These are phyloP conservation scores for Sphaerulina vaccinii DNA, from an alignment of 2,329 filamentous ascomycete genomes.

Conservation along the genomic window DNA sequence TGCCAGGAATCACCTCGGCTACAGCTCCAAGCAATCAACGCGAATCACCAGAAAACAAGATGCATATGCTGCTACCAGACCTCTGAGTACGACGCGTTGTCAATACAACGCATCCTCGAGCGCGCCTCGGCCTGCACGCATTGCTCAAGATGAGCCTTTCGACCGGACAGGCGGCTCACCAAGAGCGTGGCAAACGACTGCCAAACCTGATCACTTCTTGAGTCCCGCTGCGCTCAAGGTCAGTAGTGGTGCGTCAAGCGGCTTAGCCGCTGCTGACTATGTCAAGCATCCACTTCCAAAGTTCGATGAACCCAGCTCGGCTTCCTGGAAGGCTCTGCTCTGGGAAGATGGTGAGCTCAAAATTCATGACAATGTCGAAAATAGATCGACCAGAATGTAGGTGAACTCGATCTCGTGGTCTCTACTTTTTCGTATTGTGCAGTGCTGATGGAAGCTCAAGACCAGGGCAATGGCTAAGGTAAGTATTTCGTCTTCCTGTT, in stretches of 20 bases:
- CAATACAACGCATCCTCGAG: background rate
- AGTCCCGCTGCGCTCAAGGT: constrained; percentile 15
- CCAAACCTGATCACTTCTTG: constrained; percentile 21
- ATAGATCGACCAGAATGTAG: constrained; percentile 20
- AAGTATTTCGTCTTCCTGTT: background rate
- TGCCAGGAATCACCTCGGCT: background rate
- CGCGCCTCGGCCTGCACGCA: background rate
- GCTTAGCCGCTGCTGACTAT: background rate
- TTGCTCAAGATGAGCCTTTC: constrained; percentile 21
- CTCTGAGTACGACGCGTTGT: background rate
- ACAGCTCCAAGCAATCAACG: background rate
- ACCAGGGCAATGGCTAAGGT: constrained; percentile 26
- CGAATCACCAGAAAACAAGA: background rate
- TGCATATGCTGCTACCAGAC: background rate
- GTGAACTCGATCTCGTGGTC: background rate
- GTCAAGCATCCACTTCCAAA: constrained; percentile 23
- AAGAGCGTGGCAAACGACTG: constrained; percentile 16
- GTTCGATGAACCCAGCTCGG: constrained; percentile 13
- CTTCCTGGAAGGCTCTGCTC: constrained; percentile 9
- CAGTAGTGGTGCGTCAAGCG: constrained; percentile 2
- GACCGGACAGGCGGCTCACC: constrained; percentile 18
- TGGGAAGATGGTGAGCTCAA: constrained; percentile 23
- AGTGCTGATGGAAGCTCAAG: constrained; percentile 12
- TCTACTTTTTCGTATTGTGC: background rate
- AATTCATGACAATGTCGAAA: constrained; percentile 19